Evolutionary conservation across 176 grass and related monocot genomes (phyloP), one percentile per base, ranked within the genome.

Genomic region (Lolium rigidum): DNA sequence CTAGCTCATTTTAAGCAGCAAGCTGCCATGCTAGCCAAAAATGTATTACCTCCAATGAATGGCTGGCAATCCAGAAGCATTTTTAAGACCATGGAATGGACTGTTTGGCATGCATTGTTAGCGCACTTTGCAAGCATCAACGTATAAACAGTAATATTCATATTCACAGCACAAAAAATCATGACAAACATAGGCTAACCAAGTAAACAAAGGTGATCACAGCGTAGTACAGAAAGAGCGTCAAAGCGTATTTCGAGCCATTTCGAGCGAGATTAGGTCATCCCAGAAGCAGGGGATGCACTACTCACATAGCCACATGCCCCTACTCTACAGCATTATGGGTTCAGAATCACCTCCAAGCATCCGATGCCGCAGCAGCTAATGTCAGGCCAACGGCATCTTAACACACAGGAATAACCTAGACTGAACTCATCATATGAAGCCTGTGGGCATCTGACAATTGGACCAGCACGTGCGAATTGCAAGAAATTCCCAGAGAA

Each of bases 291-390:
- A 63, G 61, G 72, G 38, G 39, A 26, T 80, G 59, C 50, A 51
- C 11, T 17, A 80, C 13, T 61, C 35, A 65, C 39, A 52, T 48
- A 72, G n/a, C 74, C 48, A 28, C 37, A 66, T 31, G 65, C 78
- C 25, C 63, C 67, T 84, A 61, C 49, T 54, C 52, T 81, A 64
- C 31, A 88, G 77, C 86, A 88, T 82, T 70, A 55, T 57, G 55
- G 86, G 31, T 85, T 85, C 47, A 7, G 71, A 85, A 88, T 81
- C 70, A 78, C 46, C 55, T 37, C 44, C 47, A 71, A 65, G 73
- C 74, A 90, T 90, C 64, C 46, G 49, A 90, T 65, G 69, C 62
- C 59, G 18, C 61, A 80, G 5, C 64, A 79, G 72, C 46, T 72
- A 70, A 88, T 64, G 31, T 54, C 70, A 69, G 20, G 67, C 56